These are phyloP conservation scores for Tetrapisispora namnaoensis DNA, from an alignment of 805 yeast genomes.

Conservation along the genomic window DNA sequence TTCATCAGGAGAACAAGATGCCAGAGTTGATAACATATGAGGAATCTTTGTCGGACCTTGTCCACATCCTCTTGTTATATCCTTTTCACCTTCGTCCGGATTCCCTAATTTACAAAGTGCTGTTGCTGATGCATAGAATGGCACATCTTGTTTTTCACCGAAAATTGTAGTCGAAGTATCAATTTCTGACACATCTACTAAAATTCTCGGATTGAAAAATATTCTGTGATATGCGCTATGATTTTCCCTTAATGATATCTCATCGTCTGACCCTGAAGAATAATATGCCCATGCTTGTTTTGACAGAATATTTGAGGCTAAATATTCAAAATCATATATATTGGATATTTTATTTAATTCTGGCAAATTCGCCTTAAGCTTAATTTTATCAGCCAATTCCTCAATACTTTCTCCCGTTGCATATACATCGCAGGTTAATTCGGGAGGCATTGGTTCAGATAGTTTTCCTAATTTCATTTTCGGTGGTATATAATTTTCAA, in stretches of 20 bases:
- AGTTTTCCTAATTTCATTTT: conserved; percentile 57
- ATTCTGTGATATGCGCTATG: conserved; percentile 82
- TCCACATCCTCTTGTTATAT: conserved; percentile 75
- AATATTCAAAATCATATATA: conserved; percentile 74
- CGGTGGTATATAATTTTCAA: conserved; percentile 49
- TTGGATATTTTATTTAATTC: conserved; percentile 62
- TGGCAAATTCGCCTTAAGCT: conserved; percentile 44
- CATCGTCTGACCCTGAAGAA: conserved; percentile 88
- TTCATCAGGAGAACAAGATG: conserved; percentile 83
- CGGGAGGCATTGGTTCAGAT: conserved; percentile 26
- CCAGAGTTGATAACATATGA: conserved; percentile 90
- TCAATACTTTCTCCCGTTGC: conserved; percentile 29
- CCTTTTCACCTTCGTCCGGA: conserved; percentile 77
- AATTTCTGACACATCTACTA: conserved; percentile 70
- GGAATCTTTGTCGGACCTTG: conserved; percentile 46
- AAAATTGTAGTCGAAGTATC: conserved; percentile 65
- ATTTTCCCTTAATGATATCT: conserved; percentile 80
- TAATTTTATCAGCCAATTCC: conserved; percentile 21
- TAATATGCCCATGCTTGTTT: conserved; percentile 88
- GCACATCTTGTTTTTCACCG: conserved; percentile 60
- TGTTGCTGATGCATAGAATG: conserved; percentile 86
- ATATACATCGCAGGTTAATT: conserved; percentile 21
- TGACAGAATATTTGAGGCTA: conserved; percentile 71
- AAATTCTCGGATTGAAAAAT: conserved; percentile 74
- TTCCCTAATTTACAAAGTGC: conserved; percentile 89